Base-by-base conservation (phyloP, 1,284 basidiomycete genomes). In the Laetiporus sulphureus region DNA sequence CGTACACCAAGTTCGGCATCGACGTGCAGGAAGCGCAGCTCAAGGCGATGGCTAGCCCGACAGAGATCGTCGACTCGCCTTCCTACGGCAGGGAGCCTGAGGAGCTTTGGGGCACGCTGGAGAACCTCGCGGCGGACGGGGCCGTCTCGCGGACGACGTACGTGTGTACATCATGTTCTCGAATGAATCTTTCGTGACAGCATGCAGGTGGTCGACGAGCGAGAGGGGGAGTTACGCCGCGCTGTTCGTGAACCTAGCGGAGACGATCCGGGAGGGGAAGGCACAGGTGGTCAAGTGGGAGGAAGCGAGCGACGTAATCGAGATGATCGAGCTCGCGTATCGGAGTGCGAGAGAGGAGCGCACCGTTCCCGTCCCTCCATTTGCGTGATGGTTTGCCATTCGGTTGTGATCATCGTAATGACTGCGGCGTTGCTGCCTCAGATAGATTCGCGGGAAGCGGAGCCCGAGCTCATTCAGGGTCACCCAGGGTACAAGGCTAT, bases 11-110 rank as follows among this genome's bases (percentile, higher is more conserved):
- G 62, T 76, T 72, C 54, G 88, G 87, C 1, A 60, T 90, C 27
- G 89, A 92, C 59, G 65, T 77, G 2, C 89, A 92, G 57, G 89
- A 91, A 62, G 78, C 78, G 44, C 75, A 80, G 44, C 68, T 83
- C 34, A 78, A 74, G 53, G 67, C 58, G 3, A 76, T 83, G 42
- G 52, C 70, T 11, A 55, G 62, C 11, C 73, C 76, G 15, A 58
- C 55, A 13, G 66, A 61, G 11, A 74, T 81, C 42, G 60, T 72
- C 37, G 61, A 67, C 38, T 55, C 61, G 22, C 29, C 51, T 6
- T 40, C 34, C 5, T 65, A 61, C 45, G 64, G 63, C 30, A 37
- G 48, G 38, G 85, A 88, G 57, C 74, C 79, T 2, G 71, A 77
- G 52, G 62, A 63, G 27, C 66, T 79, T 32, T 79, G 73, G 66